Evolutionary conservation across 495 filamentous ascomycete genomes (phyloP).

Genomic region (Entonaema liquescens): DNA sequence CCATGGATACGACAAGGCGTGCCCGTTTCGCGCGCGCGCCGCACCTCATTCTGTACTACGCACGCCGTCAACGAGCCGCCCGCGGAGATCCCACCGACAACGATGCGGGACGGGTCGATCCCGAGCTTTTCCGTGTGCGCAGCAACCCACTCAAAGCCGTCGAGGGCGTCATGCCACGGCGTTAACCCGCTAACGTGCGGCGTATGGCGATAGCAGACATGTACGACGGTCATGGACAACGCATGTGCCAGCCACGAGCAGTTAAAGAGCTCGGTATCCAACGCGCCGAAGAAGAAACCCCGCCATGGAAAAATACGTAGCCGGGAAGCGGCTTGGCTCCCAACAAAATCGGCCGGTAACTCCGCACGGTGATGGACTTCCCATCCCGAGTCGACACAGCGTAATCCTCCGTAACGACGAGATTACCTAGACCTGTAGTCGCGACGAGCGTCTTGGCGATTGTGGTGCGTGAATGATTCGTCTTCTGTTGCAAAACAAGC

Average conservation of each 20-base stretch:
- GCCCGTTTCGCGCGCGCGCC: slow-evolving; percentile 38
- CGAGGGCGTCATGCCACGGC: slow-evolving; percentile 57
- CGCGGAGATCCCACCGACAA: slow-evolving; percentile 59
- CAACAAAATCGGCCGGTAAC: slow-evolving; percentile 50
- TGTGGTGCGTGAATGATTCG: slow-evolving; percentile 16
- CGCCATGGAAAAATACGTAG: slow-evolving; percentile 61
- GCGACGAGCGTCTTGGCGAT: slow-evolving; percentile 22
- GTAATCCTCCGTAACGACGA: slow-evolving; percentile 50
- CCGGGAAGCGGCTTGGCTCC: slow-evolving; percentile 48
- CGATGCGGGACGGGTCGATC: slow-evolving; percentile 48
- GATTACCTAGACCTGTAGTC: slow-evolving; percentile 20
- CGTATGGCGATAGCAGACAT: slow-evolving; percentile 59
- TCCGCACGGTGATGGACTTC: slow-evolving; percentile 51
- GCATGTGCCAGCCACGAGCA: slow-evolving; percentile 52
- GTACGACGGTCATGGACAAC: slow-evolving; percentile 50
- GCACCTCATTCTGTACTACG: slow-evolving; percentile 48
- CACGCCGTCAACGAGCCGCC: slow-evolving; percentile 57
- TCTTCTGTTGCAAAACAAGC: slow-evolving; percentile 20
- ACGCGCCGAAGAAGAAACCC: slow-evolving; percentile 59
- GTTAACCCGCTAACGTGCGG: slow-evolving; percentile 55
- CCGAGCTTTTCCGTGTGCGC: slow-evolving; percentile 48
- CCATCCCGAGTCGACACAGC: slow-evolving; percentile 54
- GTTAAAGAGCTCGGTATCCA: slow-evolving; percentile 57
- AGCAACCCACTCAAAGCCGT: slow-evolving; percentile 58
- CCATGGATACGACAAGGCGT: slow-evolving; percentile 48